A percentile compares a stretch with the other conserved stretches of the same genome.
phyloP scores from a whole-genome alignment of 1,284 basidiomycete genomes.

The Leccinum pallidistipes region DNA sequence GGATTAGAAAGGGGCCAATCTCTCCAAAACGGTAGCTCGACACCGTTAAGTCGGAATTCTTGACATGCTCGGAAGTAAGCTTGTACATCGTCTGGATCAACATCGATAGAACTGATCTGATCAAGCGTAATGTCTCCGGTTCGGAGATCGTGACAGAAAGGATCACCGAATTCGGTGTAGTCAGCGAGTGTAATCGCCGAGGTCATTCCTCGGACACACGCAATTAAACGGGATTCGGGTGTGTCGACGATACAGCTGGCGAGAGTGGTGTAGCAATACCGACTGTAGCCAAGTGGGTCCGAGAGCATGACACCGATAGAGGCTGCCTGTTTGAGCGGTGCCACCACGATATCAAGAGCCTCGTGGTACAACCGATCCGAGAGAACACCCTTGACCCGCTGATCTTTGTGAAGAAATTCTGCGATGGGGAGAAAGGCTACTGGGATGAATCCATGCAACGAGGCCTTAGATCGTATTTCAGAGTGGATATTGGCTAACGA shows the following conservation, averaged over 20 bases:
- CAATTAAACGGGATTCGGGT: background rate
- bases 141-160: background rate
- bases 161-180: background rate
- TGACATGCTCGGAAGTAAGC: background rate
- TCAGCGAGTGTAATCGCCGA: background rate
- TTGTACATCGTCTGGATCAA: background rate
- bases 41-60: background rate
- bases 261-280: background rate
- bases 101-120: background rate
- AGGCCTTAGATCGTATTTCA: conserved; percentile 31
- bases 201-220: background rate
- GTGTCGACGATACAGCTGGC: background rate
- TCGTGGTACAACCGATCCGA: background rate
- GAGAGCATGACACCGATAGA: background rate
- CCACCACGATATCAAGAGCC: background rate
- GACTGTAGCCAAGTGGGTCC: background rate
- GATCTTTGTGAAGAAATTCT: conserved; percentile 21
- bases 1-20: background rate
- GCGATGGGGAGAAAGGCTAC: conserved; percentile 34
- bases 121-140: background rate
- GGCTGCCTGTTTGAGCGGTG: background rate
- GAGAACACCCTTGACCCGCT: background rate
- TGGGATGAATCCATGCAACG: conserved; percentile 29
- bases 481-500: conserved; percentile 34
- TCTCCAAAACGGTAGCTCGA: background rate